Evolutionary conservation across 2,329 filamentous ascomycete species (phyloP).

Genomic region (Hymenoscyphus albidus): DNA sequence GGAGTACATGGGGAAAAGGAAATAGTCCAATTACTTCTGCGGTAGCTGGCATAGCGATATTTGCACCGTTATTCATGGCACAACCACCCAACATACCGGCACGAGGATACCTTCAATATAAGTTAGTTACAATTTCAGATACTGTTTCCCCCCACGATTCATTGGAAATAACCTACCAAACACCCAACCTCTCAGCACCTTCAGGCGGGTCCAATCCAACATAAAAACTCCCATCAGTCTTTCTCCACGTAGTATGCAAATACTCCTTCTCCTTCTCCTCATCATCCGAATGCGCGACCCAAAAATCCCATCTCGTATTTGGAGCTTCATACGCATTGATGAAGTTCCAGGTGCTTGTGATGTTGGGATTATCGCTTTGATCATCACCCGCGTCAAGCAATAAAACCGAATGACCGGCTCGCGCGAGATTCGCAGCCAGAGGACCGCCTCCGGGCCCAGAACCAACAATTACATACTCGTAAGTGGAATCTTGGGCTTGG

Average conservation of each 20-base stretch:
- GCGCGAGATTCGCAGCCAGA: constrained; percentile 46
- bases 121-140: not conserved
- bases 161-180: constrained; percentile 31
- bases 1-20: not conserved
- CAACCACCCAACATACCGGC: constrained; percentile 39
- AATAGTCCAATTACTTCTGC: constrained; percentile 31
- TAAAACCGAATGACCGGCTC: constrained; percentile 47
- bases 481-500: not conserved
- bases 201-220: constrained; percentile 30
- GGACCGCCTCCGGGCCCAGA: constrained; percentile 49
- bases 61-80: constrained; percentile 37
- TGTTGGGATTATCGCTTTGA: constrained; percentile 35
- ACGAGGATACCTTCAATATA: constrained; percentile 28
- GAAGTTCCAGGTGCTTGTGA: not conserved
- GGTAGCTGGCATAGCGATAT: constrained; percentile 38
- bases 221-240: constrained; percentile 22
- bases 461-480: constrained; percentile 39
- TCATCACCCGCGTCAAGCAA: constrained; percentile 52
- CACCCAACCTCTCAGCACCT: constrained; percentile 35
- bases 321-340: constrained; percentile 40
- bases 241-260: constrained; percentile 36
- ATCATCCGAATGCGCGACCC: constrained; percentile 18
- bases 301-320: constrained; percentile 48
- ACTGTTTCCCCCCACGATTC: not conserved
- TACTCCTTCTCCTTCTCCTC: constrained; percentile 13